phyloP scores from a whole-genome alignment of 1,284 basidiomycete species.

The Coniferiporia weirii region DNA sequence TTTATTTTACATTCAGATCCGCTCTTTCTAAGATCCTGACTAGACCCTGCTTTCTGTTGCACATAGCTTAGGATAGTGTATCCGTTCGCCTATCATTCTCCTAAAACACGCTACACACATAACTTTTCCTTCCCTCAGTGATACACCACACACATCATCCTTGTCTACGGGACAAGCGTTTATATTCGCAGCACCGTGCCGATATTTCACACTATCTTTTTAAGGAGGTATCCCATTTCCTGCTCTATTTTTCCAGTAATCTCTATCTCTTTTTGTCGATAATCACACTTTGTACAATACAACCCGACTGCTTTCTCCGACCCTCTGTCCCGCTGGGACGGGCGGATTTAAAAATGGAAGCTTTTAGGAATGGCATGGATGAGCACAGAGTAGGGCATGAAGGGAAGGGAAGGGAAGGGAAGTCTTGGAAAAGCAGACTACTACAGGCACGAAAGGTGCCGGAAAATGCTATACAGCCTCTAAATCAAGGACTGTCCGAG shows the following conservation, averaged over 20 bases:
- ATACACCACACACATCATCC: background rate
- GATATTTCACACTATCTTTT: background rate
- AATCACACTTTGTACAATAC: background rate
- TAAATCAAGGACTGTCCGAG: slow-evolving; percentile 5
- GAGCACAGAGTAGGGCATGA: too few species aligned
- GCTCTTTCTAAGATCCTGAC: background rate
- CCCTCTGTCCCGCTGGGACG: background rate
- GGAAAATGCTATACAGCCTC: background rate
- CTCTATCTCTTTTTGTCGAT: background rate
- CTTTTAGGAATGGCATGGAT: too few species aligned
- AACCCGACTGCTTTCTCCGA: background rate
- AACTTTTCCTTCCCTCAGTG: background rate
- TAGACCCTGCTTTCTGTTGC: background rate
- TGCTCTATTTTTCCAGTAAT: background rate
- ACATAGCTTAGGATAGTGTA: background rate
- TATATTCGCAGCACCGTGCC: background rate
- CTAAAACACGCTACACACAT: background rate
- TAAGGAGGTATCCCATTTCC: background rate
- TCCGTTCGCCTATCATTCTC: background rate
- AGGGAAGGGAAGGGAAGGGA: too few species aligned
- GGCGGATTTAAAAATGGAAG: too few species aligned
- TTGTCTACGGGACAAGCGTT: background rate
- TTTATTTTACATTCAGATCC: background rate
- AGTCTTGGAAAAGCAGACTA: too few species aligned
- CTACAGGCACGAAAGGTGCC: too few species aligned